A percentile compares a stretch with the other conserved stretches of the same genome.
Conservation (phyloP, 768 basidiomycete genomes). For the Russula abietina region DNA sequence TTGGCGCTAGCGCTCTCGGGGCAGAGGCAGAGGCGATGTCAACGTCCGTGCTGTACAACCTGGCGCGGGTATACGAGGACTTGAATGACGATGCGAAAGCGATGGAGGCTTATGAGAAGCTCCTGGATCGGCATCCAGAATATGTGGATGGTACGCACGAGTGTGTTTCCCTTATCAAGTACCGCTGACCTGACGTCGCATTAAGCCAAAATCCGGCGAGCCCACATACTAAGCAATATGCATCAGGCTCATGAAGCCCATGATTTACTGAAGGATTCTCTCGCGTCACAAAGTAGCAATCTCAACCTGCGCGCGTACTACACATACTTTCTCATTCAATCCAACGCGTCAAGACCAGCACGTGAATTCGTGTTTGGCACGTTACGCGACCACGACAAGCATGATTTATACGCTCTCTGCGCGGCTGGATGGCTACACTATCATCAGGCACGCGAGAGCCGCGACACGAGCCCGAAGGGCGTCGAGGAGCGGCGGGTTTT, state of each 20-base stretch:
- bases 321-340: slow-evolving; percentile 85
- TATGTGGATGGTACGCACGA: slow-evolving; percentile 78
- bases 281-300: slow-evolving; percentile 69
- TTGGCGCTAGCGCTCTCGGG: slow-evolving; percentile 43
- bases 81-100: slow-evolving; percentile 66
- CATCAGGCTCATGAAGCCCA: slow-evolving; percentile 80
- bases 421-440: slow-evolving; percentile 86
- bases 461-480: slow-evolving; percentile 51
- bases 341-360: slow-evolving; percentile 61
- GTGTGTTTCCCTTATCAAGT: neutral
- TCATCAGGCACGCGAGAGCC: slow-evolving; percentile 76
- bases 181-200: neutral
- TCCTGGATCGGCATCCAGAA: slow-evolving; percentile 87
- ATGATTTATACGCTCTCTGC: slow-evolving; percentile 88
- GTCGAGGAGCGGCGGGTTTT: slow-evolving; percentile 68
- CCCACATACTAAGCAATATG: slow-evolving; percentile 64
- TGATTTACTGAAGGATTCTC: slow-evolving; percentile 82
- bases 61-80: slow-evolving; percentile 88
- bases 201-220: slow-evolving; percentile 87
- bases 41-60: slow-evolving; percentile 84
- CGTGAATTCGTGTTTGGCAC: slow-evolving; percentile 89
- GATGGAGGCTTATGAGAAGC: slow-evolving; percentile 79
- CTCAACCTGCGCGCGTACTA: slow-evolving; percentile 90
- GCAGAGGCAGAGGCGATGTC: slow-evolving; percentile 62
- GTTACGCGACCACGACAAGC: slow-evolving; percentile 76